phyloP scores from a whole-genome alignment of 2,329 filamentous ascomycete species.

The Orbilia oligospora region DNA sequence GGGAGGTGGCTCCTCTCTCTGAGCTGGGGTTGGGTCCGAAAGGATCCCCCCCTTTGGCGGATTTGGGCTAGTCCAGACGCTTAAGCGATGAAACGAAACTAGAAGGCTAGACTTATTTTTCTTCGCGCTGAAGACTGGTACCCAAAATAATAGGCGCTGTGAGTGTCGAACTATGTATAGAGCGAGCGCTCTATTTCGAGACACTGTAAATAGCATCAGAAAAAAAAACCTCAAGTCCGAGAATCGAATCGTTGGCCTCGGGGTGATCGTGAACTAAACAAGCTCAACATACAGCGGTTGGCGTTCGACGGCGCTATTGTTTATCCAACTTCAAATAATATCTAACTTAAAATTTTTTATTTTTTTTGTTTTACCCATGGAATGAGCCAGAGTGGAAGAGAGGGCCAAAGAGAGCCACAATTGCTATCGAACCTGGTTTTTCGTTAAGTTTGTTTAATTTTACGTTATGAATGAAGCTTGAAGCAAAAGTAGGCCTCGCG shows the following conservation, averaged over 20 bases:
- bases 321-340: constrained; percentile 7
- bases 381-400: constrained; percentile 4
- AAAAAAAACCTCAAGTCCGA: not conserved
- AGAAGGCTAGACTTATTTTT: constrained; percentile 16
- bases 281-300: constrained; percentile 30
- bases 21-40: constrained; percentile 4
- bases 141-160: constrained; percentile 45
- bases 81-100: constrained; percentile 58
- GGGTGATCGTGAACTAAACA: not conserved
- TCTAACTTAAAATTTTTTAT: not conserved
- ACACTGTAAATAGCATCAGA: not conserved
- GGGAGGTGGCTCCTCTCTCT: constrained; percentile 17
- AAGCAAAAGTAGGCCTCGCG: constrained; percentile 11
- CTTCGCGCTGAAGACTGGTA: constrained; percentile 13
- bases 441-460: constrained; percentile 9
- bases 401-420: constrained; percentile 4
- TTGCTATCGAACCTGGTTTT: constrained; percentile 12
- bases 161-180: constrained; percentile 22
- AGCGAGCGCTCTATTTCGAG: constrained; percentile 6
- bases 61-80: constrained; percentile 47
- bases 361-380: no score
- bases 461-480: constrained; percentile 13
- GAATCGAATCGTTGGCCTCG: not conserved
- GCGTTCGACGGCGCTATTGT: constrained; percentile 15
- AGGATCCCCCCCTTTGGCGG: constrained; percentile 30